Evolutionary conservation across 2,329 filamentous ascomycete genomes (phyloP), one percentile per base, ranked within the genome.

Genomic region (Diaporthe capsici): DNA sequence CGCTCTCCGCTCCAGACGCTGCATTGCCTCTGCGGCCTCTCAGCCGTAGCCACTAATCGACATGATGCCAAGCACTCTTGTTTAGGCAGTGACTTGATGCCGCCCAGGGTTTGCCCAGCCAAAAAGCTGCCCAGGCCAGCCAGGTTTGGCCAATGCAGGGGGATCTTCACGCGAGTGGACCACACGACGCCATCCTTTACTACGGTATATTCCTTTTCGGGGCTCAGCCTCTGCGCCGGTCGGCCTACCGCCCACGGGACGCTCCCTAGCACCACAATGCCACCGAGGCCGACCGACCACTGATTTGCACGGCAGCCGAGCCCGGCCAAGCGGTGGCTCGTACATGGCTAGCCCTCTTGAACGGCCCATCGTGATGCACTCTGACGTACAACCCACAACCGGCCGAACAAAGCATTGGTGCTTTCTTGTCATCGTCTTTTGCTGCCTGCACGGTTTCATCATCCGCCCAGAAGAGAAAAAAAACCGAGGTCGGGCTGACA

Each of bases 291-390:
- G 25, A 31, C 42, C 42, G 25, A 31, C 39, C 25, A 17, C 25
- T 12, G 12, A 2, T 4, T 15, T n/a, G 17, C 25, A 65, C 42
- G 28, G 44, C 17, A 65, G 61, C 61, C 61, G 42, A 65, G 61
- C 61, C 42, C 61, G 60, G 60, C 60, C 60, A 67, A 51, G 61
- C 25, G 61, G 61, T 49, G 61, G 61, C 61, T 67, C 42, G 42
- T 4, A 37, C 42, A 51, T n/a, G 61, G 44, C 63, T 37, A 37
- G 31, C 44, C 63, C 44, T 49, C 44, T 67, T 37, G 42, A 37
- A 37, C 28, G 63, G 44, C 44, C 63, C 28, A 17, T 37, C 20
- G 44, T 51, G 28, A 65, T 51, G 63, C 63, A 51, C 44, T 7
- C 22, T 67, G 44, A 67, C 63, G 44, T 51, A 49, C 31, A 31